A percentile compares a stretch with the other conserved stretches of the same genome.
These are phyloP conservation scores for Myxozyma neotropica DNA, from an alignment of 805 yeast species.

Conservation along the genomic window DNA sequence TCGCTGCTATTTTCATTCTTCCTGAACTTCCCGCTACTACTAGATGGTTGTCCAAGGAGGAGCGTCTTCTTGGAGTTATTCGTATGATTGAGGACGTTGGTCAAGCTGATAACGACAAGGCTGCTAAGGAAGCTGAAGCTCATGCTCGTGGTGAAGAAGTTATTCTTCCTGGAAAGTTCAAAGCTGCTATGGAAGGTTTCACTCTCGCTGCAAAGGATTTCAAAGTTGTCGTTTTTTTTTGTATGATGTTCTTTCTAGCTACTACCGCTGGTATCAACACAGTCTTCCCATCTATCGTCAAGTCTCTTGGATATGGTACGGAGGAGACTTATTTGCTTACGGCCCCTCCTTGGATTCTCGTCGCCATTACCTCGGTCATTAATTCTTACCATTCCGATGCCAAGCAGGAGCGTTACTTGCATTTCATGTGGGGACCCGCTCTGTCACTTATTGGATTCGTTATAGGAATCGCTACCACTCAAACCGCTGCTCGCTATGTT, in stretches of 20 bases:
- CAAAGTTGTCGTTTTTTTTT: slow-evolving; percentile 33
- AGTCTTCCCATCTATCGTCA: slow-evolving; percentile 55
- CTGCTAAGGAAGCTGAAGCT: neutral
- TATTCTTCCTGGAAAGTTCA: neutral
- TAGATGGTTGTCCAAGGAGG: slow-evolving; percentile 50
- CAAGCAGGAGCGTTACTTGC: slow-evolving; percentile 45
- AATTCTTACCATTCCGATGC: slow-evolving; percentile 31
- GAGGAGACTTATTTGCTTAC: slow-evolving; percentile 54
- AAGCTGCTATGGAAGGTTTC: slow-evolving; percentile 13
- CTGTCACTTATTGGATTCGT: slow-evolving; percentile 52
- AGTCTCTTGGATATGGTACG: slow-evolving; percentile 54
- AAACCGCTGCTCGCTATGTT: slow-evolving; percentile 60
- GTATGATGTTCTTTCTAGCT: slow-evolving; percentile 46
- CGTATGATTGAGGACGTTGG: slow-evolving; percentile 47
- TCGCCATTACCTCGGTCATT: slow-evolving; percentile 23
- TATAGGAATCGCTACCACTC: slow-evolving; percentile 53
- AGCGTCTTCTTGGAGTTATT: slow-evolving; percentile 47
- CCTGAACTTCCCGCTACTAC: slow-evolving; percentile 60
- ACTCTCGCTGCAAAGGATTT: slow-evolving; percentile 34
- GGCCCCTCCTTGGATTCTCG: slow-evolving; percentile 33
- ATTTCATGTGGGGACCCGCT: slow-evolving; percentile 50
- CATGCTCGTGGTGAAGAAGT: neutral
- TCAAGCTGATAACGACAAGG: slow-evolving; percentile 27
- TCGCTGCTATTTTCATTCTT: slow-evolving; percentile 51
- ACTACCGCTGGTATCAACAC: slow-evolving; percentile 62